phyloP scores from a whole-genome alignment of 345 rosid species.

The Dipteronia dyeriana region DNA sequence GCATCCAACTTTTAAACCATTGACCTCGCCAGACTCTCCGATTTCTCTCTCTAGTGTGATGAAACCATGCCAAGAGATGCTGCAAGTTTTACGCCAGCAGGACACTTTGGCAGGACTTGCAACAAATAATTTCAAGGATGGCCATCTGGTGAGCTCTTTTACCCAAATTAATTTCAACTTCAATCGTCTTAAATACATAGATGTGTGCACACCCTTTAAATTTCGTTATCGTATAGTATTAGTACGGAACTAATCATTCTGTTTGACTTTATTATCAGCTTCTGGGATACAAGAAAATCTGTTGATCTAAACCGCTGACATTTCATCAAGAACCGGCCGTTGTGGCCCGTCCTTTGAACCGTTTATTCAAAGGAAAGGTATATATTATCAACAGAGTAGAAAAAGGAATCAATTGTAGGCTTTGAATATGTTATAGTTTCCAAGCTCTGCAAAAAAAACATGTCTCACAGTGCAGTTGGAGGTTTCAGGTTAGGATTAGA shows the following conservation, averaged over 20 bases:
- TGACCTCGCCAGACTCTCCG: slow-evolving; percentile 5
- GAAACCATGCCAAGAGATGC: slow-evolving; percentile 35
- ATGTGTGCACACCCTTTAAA: background rate
- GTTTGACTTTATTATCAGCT: slow-evolving; percentile 29
- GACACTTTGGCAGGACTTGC: slow-evolving; percentile 42
- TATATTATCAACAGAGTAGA: background rate
- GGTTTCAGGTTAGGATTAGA: slow-evolving; percentile 5
- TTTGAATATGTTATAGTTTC: slow-evolving; percentile 3
- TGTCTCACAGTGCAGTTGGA: background rate
- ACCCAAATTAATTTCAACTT: background rate
- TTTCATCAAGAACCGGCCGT: slow-evolving; percentile 11
- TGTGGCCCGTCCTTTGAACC: too few species aligned
- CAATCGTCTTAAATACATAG: background rate
- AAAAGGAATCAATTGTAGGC: slow-evolving; percentile 10
- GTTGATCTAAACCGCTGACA: slow-evolving; percentile 3
- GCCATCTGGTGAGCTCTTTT: slow-evolving; percentile 40
- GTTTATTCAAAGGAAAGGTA: slow-evolving; percentile 8
- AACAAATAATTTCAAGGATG: slow-evolving; percentile 27
- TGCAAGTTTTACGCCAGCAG: slow-evolving; percentile 40
- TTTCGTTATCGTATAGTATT: too few species aligned
- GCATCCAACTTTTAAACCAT: slow-evolving; percentile 25
- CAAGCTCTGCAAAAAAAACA: background rate
- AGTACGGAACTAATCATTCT: background rate
- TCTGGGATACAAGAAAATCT: slow-evolving; percentile 39
- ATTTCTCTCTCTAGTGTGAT: slow-evolving; percentile 13